A percentile compares a stretch with the other conserved stretches of the same genome.
These are phyloP conservation scores for Solanum clarkiae DNA, from an alignment of 257 asterid species.

Conservation along the genomic window DNA sequence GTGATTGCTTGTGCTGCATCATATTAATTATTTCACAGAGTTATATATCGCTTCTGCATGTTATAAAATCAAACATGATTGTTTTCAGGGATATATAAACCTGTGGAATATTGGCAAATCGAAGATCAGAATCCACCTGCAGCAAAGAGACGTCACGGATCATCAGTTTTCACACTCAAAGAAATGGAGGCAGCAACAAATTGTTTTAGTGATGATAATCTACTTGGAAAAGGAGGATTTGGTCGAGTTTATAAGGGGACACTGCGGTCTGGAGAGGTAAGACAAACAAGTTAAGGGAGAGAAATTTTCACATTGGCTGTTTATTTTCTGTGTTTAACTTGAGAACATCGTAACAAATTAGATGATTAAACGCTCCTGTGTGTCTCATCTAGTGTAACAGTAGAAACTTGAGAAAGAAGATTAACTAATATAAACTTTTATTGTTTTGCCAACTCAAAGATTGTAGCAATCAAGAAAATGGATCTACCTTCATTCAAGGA, in stretches of 20 bases:
- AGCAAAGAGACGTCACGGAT: constrained; percentile 54
- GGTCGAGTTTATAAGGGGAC: constrained; percentile 91
- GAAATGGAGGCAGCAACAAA: constrained; percentile 90
- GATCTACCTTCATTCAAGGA: constrained; percentile 67
- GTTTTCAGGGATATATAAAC: constrained; percentile 75
- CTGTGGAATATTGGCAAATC: constrained; percentile 67
- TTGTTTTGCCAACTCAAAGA: constrained; percentile 22
- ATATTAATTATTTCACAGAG: not conserved
- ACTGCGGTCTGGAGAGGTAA: constrained; percentile 77
- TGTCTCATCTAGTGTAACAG: not conserved
- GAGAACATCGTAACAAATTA: not conserved
- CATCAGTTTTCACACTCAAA: constrained; percentile 66
- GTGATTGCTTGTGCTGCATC: not conserved
- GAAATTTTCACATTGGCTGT: not conserved
- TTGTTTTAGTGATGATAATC: constrained; percentile 60
- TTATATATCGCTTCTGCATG: not conserved
- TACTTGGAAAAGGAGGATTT: constrained; percentile 95
- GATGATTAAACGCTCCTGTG: not conserved
- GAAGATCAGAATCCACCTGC: constrained; percentile 59
- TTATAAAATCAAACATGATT: not conserved
- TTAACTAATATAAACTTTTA: not conserved
- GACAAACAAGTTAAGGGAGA: not conserved
- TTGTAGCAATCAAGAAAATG: constrained; percentile 96
- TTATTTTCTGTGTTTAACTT: not conserved
- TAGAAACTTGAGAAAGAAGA: not conserved